Evolutionary conservation across 306 rosid species (phyloP).

Genomic region (Cercis canadensis): DNA sequence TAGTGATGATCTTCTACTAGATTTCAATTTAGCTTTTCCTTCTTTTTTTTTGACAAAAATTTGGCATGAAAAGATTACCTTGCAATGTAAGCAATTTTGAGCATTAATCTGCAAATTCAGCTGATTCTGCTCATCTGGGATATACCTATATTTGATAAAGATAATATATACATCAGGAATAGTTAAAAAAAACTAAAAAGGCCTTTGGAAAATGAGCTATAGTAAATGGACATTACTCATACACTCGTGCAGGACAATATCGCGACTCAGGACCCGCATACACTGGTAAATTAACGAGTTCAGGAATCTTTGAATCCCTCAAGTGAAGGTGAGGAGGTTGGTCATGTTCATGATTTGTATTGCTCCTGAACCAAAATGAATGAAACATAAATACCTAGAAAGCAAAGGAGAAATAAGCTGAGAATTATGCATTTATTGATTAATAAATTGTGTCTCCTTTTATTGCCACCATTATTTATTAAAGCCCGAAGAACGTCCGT

Average conservation of each 20-base stretch:
- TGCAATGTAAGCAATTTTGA: slow-evolving; percentile 95
- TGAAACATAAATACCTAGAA: slow-evolving; percentile 31
- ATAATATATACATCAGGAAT: slow-evolving; percentile 22
- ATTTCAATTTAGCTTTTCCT: too few species aligned
- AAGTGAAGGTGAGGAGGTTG: slow-evolving; percentile 92
- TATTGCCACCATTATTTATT: slow-evolving; percentile 3
- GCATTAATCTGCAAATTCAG: slow-evolving; percentile 88
- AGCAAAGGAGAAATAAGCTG: slow-evolving; percentile 30
- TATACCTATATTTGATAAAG: slow-evolving; percentile 58
- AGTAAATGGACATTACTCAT: slow-evolving; percentile 64
- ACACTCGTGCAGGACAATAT: slow-evolving; percentile 95
- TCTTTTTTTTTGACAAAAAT: not conserved
- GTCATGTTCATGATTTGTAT: slow-evolving; percentile 97
- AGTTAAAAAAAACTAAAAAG: slow-evolving; percentile 3
- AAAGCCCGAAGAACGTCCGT: slow-evolving; percentile 6
- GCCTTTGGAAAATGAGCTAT: slow-evolving; percentile 31
- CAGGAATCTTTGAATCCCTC: slow-evolving; percentile 78
- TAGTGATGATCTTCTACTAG: not conserved
- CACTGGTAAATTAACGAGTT: slow-evolving; percentile 70
- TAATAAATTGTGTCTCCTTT: not conserved
- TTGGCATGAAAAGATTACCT: slow-evolving; percentile 57
- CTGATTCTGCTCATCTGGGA: slow-evolving; percentile 63
- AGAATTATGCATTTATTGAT: slow-evolving; percentile 6
- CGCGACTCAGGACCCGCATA: slow-evolving; percentile 87
- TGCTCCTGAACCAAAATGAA: slow-evolving; percentile 68